Evolutionary conservation across 495 filamentous ascomycete species (phyloP).

Genomic region (Neurospora hispaniola): DNA sequence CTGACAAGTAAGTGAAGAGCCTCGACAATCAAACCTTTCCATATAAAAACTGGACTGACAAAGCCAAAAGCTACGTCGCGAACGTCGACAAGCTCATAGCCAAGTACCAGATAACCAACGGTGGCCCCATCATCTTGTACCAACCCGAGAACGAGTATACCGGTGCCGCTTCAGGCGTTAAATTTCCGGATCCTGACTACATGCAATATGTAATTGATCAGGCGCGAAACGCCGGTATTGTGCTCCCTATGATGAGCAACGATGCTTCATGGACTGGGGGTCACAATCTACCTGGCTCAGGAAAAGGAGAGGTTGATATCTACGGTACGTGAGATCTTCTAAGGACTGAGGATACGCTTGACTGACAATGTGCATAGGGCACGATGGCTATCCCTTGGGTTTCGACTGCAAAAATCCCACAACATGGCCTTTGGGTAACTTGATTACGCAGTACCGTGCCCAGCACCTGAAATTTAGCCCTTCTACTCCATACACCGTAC

Average conservation of each 20-base stretch:
- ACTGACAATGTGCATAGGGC: slow-evolving; percentile 28
- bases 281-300: slow-evolving; percentile 55
- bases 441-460: slow-evolving; percentile 31
- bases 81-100: slow-evolving; percentile 54
- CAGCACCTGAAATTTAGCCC: slow-evolving; percentile 27
- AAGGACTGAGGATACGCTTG: not conserved
- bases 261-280: slow-evolving; percentile 47
- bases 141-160: slow-evolving; percentile 74
- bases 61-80: slow-evolving; percentile 29
- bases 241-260: slow-evolving; percentile 68
- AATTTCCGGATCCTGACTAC: slow-evolving; percentile 50
- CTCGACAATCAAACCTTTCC: not conserved
- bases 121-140: slow-evolving; percentile 63
- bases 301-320: slow-evolving; percentile 57
- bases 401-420: slow-evolving; percentile 46
- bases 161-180: slow-evolving; percentile 1
- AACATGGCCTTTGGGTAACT: slow-evolving; percentile 35
- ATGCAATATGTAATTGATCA: slow-evolving; percentile 62
- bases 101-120: slow-evolving; percentile 66
- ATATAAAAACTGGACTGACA: not conserved
- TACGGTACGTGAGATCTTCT: slow-evolving; percentile 29
- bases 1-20: slow-evolving; percentile 37
- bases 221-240: slow-evolving; percentile 54
- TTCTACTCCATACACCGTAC: slow-evolving; percentile 54
- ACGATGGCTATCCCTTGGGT: slow-evolving; percentile 63